A percentile compares a stretch with the other conserved stretches of the same genome.
These are phyloP conservation scores for Capsicum baccatum DNA, from an alignment of 257 asterid species.

Conservation along the genomic window DNA sequence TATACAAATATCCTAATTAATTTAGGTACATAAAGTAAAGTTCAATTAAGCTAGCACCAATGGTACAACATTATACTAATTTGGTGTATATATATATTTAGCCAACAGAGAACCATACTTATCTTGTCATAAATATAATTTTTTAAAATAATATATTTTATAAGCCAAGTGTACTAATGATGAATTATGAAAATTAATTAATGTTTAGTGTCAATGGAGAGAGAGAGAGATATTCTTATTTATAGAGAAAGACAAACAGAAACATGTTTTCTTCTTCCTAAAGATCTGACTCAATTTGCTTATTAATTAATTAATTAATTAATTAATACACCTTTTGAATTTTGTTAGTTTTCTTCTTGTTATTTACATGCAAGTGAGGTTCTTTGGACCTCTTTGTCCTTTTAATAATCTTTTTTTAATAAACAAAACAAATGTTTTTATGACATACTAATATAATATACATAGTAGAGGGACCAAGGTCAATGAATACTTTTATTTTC, in stretches of 20 bases:
- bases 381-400: constrained; percentile 44
- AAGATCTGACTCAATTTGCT: constrained; percentile 69
- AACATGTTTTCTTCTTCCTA: constrained; percentile 62
- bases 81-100: neutral
- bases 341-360: constrained; percentile 77
- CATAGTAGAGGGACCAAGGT: constrained; percentile 63
- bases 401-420: constrained; percentile 12
- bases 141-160: constrained; percentile 32
- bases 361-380: constrained; percentile 50
- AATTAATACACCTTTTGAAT: constrained; percentile 47
- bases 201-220: constrained; percentile 65
- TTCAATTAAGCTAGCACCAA: constrained; percentile 35
- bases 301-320: constrained; percentile 28
- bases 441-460: constrained; percentile 33
- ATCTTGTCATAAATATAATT: constrained; percentile 41
- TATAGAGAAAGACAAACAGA: constrained; percentile 80
- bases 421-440: neutral
- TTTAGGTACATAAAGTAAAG: constrained; percentile 13
- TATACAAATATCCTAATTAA: neutral
- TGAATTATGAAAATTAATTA: constrained; percentile 40
- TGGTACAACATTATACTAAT: constrained; percentile 11
- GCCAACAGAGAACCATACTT: constrained; percentile 28
- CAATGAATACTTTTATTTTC: constrained; percentile 56
- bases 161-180: constrained; percentile 50
- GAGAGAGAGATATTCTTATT: constrained; percentile 62